Conservation (phyloP, 371 early-diverging fungal species). For the Blakeslea trispora region DNA sequence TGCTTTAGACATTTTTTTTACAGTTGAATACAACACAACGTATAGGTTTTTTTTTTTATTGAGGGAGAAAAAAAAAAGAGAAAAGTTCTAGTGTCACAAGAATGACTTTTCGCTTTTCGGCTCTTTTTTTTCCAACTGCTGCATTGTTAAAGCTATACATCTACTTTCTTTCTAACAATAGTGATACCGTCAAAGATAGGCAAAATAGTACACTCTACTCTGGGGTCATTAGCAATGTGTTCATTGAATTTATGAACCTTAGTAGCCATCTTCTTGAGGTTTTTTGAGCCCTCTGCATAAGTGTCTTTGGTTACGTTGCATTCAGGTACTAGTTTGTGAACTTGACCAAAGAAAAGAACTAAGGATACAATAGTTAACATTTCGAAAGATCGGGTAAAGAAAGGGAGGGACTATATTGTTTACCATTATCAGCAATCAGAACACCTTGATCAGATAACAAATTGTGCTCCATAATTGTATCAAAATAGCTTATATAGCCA, state of each 20-base stretch:
- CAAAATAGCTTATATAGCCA: slow-evolving; percentile 55
- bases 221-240: slow-evolving; percentile 61
- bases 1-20: slow-evolving; percentile 9
- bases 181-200: slow-evolving; percentile 71
- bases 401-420: neutral
- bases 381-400: too few relatives aligned
- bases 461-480: slow-evolving; percentile 50
- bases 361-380: neutral
- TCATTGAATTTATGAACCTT: slow-evolving; percentile 64
- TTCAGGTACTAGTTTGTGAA: slow-evolving; percentile 33
- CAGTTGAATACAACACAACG: too few relatives aligned
- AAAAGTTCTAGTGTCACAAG: neutral
- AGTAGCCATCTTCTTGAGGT: slow-evolving; percentile 39
- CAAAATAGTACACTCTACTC: slow-evolving; percentile 61
- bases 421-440: slow-evolving; percentile 63
- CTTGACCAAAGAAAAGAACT: slow-evolving; percentile 48
- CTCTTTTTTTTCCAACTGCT: neutral
- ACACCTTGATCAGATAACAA: slow-evolving; percentile 53
- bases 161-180: slow-evolving; percentile 47
- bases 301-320: slow-evolving; percentile 4
- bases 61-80: slow-evolving; percentile 4
- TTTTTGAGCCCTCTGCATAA: slow-evolving; percentile 22
- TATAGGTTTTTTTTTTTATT: neutral
- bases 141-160: too few relatives aligned
- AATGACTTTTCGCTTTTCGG: too few relatives aligned